Conservation (phyloP, 1,284 basidiomycete species). For the Moesziomyces globuligerus region DNA sequence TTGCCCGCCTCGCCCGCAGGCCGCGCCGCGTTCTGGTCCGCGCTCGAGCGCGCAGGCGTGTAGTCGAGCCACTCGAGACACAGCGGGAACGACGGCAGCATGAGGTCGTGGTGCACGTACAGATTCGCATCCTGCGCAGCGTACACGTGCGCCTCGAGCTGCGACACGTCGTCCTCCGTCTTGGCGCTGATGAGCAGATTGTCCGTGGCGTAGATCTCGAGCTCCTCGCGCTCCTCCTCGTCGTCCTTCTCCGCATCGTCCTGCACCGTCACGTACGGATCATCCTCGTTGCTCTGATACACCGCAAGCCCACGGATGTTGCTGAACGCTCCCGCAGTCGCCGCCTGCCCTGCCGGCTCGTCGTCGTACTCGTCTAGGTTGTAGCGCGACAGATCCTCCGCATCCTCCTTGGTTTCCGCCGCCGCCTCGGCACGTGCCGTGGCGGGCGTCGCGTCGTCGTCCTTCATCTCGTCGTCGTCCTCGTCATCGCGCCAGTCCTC, state of each 20-base stretch:
- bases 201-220: slow-evolving; percentile 88
- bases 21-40: slow-evolving; percentile 36
- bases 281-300: slow-evolving; percentile 89
- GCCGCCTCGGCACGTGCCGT: slow-evolving; percentile 69
- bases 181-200: slow-evolving; percentile 92
- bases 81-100: slow-evolving; percentile 96
- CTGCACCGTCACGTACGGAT: slow-evolving; percentile 96
- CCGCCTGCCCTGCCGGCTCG: slow-evolving; percentile 73
- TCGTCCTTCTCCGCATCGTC: slow-evolving; percentile 76
- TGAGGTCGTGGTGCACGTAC: slow-evolving; percentile 96
- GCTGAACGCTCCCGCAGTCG: slow-evolving; percentile 81
- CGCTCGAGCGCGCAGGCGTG: slow-evolving; percentile 72
- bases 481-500: slow-evolving; percentile 52
- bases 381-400: slow-evolving; percentile 87
- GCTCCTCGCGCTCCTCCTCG: slow-evolving; percentile 83
- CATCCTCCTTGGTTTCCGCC: slow-evolving; percentile 67
- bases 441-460: slow-evolving; percentile 71
- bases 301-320: slow-evolving; percentile 95
- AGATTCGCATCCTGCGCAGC: slow-evolving; percentile 73
- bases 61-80: slow-evolving; percentile 99
- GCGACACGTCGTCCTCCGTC: slow-evolving; percentile 96
- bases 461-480: slow-evolving; percentile 70
- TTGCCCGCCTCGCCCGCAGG: slow-evolving; percentile 75
- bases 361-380: slow-evolving; percentile 94
- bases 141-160: slow-evolving; percentile 75